These are phyloP conservation scores for Pseudozyma sp. DNA, from an alignment of 1,284 basidiomycete species.

Conservation along the genomic window DNA sequence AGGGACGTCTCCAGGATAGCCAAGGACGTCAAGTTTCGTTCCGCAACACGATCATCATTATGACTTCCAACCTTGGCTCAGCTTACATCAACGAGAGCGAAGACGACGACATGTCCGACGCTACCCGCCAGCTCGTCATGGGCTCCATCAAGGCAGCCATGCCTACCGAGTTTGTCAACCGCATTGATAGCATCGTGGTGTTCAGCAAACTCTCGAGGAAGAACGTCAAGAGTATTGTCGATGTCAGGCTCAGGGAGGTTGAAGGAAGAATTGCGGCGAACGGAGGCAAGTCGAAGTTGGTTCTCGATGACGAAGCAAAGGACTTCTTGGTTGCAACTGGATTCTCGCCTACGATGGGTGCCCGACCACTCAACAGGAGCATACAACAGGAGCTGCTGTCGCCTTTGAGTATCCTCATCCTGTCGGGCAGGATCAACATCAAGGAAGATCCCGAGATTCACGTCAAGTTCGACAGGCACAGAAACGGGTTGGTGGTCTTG, in stretches of 20 bases:
- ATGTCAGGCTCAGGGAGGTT: constrained; percentile 73
- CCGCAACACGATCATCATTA: constrained; percentile 67
- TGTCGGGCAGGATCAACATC: constrained; percentile 83
- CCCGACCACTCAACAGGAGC: constrained; percentile 88
- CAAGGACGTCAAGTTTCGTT: constrained; percentile 67
- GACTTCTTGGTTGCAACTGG: constrained; percentile 77
- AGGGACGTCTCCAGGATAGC: constrained; percentile 81
- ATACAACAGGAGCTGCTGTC: constrained; percentile 95
- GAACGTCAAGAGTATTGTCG: constrained; percentile 73
- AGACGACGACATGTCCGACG: constrained; percentile 70
- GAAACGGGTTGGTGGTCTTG: constrained; percentile 82
- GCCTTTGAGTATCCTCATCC: constrained; percentile 86
- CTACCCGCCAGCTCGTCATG: constrained; percentile 70
- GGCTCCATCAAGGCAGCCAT: constrained; percentile 72
- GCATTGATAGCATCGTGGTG: constrained; percentile 72
- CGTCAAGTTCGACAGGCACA: constrained; percentile 84
- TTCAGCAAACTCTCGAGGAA: constrained; percentile 72
- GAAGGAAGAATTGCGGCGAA: constrained; percentile 80
- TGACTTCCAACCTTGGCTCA: constrained; percentile 74
- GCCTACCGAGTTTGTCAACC: constrained; percentile 74
- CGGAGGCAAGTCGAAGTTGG: constrained; percentile 80
- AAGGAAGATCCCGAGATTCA: constrained; percentile 83
- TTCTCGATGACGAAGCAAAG: constrained; percentile 81
- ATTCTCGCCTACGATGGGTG: constrained; percentile 72
- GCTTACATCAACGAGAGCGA: constrained; percentile 73